phyloP scores from a whole-genome alignment of 768 basidiomycete species.

The Gloeostereum incarnatum region DNA sequence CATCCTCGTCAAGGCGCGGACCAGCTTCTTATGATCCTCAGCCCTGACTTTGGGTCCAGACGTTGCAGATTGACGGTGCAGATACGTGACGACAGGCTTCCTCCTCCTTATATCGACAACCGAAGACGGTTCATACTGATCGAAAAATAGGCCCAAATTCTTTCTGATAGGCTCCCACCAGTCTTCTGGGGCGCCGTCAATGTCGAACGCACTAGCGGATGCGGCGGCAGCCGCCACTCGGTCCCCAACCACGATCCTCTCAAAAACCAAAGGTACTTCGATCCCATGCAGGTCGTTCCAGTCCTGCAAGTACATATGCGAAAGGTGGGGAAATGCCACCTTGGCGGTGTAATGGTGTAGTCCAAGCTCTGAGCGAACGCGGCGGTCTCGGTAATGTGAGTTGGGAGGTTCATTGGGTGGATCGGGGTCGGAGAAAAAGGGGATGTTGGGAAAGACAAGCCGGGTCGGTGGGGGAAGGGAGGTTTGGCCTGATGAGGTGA shows the following conservation, averaged over 20 bases:
- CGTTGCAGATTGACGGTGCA: slow-evolving; percentile 49
- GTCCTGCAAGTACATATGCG: slow-evolving; percentile 57
- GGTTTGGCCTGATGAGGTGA: slow-evolving; percentile 33
- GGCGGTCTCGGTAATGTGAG: slow-evolving; percentile 20
- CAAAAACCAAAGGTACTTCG: slow-evolving; percentile 61
- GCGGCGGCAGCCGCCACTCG: slow-evolving; percentile 49
- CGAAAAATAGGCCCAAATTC: slow-evolving; percentile 34
- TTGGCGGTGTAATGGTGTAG: slow-evolving; percentile 69
- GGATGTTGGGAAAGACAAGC: slow-evolving; percentile 64
- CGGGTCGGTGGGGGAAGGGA: slow-evolving; percentile 61
- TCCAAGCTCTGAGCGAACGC: slow-evolving; percentile 45
- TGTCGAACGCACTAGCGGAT: slow-evolving; percentile 33
- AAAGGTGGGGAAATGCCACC: slow-evolving; percentile 8
- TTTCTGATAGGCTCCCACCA: slow-evolving; percentile 66
- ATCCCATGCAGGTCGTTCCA: slow-evolving; percentile 70
- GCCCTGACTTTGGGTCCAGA: slow-evolving; percentile 39
- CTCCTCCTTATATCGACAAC: slow-evolving; percentile 10
- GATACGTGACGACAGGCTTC: slow-evolving; percentile 54
- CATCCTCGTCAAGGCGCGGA: slow-evolving; percentile 46
- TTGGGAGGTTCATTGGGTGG: slow-evolving; percentile 20
- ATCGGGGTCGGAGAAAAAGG: slow-evolving; percentile 43
- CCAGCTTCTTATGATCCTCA: slow-evolving; percentile 51
- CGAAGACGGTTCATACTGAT: slow-evolving; percentile 16
- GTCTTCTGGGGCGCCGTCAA: slow-evolving; percentile 30
- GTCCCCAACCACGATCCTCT: slow-evolving; percentile 73